Percentiles rank a stretch among this genome's conserved stretches.
Conservation (phyloP, 768 basidiomycete species). For the Thelephora aurantiotincta region DNA sequence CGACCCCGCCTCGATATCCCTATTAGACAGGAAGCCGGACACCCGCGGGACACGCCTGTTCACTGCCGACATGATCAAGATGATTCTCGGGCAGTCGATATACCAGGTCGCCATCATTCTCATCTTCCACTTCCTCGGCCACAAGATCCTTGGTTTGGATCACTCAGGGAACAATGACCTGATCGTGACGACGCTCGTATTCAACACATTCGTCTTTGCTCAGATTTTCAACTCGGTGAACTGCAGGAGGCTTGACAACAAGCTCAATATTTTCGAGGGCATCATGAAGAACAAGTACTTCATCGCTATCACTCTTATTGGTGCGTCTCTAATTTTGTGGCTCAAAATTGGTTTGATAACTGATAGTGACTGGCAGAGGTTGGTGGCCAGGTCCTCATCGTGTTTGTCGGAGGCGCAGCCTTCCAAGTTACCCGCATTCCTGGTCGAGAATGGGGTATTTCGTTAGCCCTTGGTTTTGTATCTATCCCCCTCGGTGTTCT, state of each 20-base stretch:
- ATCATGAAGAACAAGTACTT: slow-evolving; percentile 74
- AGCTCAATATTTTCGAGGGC: slow-evolving; percentile 82
- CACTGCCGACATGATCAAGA: slow-evolving; percentile 91
- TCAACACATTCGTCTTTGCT: slow-evolving; percentile 97
- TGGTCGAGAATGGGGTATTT: slow-evolving; percentile 89
- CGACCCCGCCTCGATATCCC: slow-evolving; percentile 72
- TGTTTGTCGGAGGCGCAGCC: slow-evolving; percentile 82
- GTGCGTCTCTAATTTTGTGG: slow-evolving; percentile 26
- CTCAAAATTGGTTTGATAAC: background rate
- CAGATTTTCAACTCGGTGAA: slow-evolving; percentile 97
- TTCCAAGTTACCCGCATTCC: slow-evolving; percentile 75
- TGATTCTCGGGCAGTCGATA: slow-evolving; percentile 78
- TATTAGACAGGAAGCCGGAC: slow-evolving; percentile 86
- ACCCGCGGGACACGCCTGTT: slow-evolving; percentile 82
- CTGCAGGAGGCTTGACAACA: slow-evolving; percentile 72
- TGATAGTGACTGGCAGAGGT: slow-evolving; percentile 42
- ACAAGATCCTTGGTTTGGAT: slow-evolving; percentile 49
- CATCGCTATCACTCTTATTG: slow-evolving; percentile 69
- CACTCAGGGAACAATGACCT: slow-evolving; percentile 23
- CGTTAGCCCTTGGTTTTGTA: slow-evolving; percentile 72
- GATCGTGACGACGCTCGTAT: slow-evolving; percentile 74
- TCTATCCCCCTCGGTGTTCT: slow-evolving; percentile 81
- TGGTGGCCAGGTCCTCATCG: slow-evolving; percentile 73
- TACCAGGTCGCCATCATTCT: slow-evolving; percentile 80
- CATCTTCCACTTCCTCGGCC: slow-evolving; percentile 79